Evolutionary conservation across 2,329 filamentous ascomycete genomes (phyloP).

Genomic region (Microdochium nivale): DNA sequence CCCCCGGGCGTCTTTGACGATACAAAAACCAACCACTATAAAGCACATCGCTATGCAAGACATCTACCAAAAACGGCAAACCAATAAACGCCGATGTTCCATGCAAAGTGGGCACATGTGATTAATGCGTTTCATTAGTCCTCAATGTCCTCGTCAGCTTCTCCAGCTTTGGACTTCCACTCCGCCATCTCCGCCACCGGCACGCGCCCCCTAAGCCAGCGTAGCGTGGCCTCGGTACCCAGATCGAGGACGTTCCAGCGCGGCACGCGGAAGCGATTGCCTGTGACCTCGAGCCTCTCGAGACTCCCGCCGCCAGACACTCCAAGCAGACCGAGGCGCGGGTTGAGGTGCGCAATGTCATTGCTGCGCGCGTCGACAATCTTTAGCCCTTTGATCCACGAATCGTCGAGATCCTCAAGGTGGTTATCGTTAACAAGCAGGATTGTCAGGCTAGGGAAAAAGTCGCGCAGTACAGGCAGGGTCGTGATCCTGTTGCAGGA

Average conservation of each 20-base stretch:
- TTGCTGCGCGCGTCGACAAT: slow-evolving; percentile 79
- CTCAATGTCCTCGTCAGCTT: slow-evolving; percentile 20
- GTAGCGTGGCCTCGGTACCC: slow-evolving; percentile 75
- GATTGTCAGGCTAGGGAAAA: slow-evolving; percentile 62
- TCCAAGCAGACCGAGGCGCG: slow-evolving; percentile 69
- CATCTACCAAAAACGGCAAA: too few species aligned
- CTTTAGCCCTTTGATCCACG: slow-evolving; percentile 64
- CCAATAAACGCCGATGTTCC: neutral
- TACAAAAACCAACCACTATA: too few species aligned
- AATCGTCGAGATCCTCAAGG: slow-evolving; percentile 63
- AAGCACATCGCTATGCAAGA: too few species aligned
- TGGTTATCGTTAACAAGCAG: slow-evolving; percentile 75
- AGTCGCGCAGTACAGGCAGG: slow-evolving; percentile 56
- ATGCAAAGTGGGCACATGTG: neutral
- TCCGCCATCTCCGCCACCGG: slow-evolving; percentile 50
- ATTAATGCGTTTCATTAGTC: neutral
- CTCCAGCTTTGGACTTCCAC: slow-evolving; percentile 41
- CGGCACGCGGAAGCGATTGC: slow-evolving; percentile 83
- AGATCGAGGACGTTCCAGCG: slow-evolving; percentile 76
- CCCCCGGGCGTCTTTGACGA: too few species aligned
- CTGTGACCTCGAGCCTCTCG: slow-evolving; percentile 66
- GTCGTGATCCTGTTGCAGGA: slow-evolving; percentile 72
- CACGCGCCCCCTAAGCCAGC: slow-evolving; percentile 72
- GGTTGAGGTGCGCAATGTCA: slow-evolving; percentile 72
- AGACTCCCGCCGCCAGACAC: slow-evolving; percentile 48